Base-by-base conservation (phyloP, 2,329 filamentous ascomycete species). In the Eutypella sp. region DNA sequence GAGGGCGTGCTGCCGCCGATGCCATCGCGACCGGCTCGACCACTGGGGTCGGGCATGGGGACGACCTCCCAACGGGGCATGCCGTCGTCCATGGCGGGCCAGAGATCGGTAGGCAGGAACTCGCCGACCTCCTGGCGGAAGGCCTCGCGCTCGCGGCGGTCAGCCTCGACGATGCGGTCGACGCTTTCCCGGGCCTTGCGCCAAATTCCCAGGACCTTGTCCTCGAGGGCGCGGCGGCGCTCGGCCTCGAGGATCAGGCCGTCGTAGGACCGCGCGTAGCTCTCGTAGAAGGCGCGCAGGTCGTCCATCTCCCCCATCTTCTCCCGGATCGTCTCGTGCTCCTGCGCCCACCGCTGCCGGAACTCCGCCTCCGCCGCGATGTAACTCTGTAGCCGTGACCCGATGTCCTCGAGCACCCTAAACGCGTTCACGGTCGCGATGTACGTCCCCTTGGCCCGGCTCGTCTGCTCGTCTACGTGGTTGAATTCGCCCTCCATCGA, bases 121-220 rank as follows among this genome's bases (percentile, higher is more conserved):
- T 95, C 89, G 7, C 90, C 91, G 11, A 93, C 84, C 37, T 95
- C 86, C 23, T 84, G 75, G 27, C 87, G 79, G 64, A 99, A 97
- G 0, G 78, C 72, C 52, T 95, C 86, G 31, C 93, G 76, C 51
- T 89, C 82, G 34, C 73, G 74, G 46, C 79, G 72, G 63, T 99
- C 93, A 11, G 81, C 74, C 11, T 87, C 79, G 50, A 87, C 81
- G 9, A 97, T 71, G 60, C 81, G 82, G 48, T 91, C 83, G 8
- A 96, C 76, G 54, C 84, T 85, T 47, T 85, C 81, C 61, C 84
- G 82, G 1, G 92, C 88, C 57, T 91, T 90, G 49, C 79, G 80
- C 59, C 90, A 85, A 22, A 95, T 81, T 37, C 74, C 76, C 54
- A 84, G 77, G 43, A 95, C 85, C 51, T 86, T 83, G 25, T 85